phyloP scores from a whole-genome alignment of 169 alveolate species.

The Cryptosporidium felis region DNA sequence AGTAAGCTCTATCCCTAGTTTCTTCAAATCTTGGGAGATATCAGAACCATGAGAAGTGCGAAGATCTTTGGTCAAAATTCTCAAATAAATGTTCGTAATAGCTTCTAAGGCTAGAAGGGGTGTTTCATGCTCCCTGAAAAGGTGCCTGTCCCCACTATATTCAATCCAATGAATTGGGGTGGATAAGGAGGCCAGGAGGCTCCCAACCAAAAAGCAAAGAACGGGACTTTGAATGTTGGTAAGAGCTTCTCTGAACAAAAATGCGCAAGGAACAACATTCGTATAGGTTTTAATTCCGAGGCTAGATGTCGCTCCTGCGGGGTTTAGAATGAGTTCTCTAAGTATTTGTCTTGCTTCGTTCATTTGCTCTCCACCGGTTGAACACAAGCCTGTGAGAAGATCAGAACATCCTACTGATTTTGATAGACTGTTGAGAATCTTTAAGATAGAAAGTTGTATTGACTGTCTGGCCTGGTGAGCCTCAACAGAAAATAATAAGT shows the following conservation, averaged over 20 bases:
- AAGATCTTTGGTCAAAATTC: not conserved
- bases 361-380: not conserved
- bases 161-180: constrained; percentile 56
- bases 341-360: constrained; percentile 30
- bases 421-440: constrained; percentile 21
- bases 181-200: constrained; percentile 22
- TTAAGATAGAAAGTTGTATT: constrained; percentile 6
- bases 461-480: constrained; percentile 22
- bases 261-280: constrained; percentile 1
- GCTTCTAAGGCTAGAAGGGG: not conserved
- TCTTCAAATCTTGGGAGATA: not conserved
- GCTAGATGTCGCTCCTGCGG: constrained; percentile 12
- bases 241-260: constrained; percentile 26
- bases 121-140: not conserved
- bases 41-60: not conserved
- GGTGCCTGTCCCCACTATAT: not conserved
- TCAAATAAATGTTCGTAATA: not conserved
- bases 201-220: not conserved
- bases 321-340: constrained; percentile 33
- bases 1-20: constrained; percentile 16
- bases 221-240: constrained; percentile 13
- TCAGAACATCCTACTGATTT: not conserved
- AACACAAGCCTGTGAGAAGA: not conserved
- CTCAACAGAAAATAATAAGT: constrained; percentile 7
- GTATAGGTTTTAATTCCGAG: constrained; percentile 2